phyloP scores from a whole-genome alignment of 148 eudicot species.

The Hydrangea macrophylla region DNA sequence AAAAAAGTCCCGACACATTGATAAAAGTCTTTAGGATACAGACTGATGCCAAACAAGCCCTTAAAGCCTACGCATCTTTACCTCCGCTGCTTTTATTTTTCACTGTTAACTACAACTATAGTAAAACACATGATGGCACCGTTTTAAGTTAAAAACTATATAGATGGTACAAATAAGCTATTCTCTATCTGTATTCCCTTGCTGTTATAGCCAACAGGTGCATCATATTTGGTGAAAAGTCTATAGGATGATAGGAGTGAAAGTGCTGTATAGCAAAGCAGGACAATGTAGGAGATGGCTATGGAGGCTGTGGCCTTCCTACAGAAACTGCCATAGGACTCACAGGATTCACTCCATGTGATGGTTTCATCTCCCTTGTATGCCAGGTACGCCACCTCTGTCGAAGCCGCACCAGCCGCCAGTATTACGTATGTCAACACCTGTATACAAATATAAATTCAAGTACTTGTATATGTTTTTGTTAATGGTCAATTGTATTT shows the following conservation, averaged over 20 bases:
- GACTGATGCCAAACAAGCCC: not conserved
- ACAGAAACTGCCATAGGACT: constrained; percentile 58
- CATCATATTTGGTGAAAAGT: constrained; percentile 81
- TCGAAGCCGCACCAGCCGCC: constrained; percentile 78
- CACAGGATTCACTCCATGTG: constrained; percentile 85
- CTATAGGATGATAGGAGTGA: constrained; percentile 86
- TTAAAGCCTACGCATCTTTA: too few relatives aligned
- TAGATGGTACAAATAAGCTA: too few relatives aligned
- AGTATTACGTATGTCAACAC: constrained; percentile 65
- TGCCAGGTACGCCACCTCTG: constrained; percentile 72
- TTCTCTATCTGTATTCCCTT: constrained; percentile 48
- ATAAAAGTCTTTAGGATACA: too few relatives aligned
- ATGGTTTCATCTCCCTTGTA: constrained; percentile 72
- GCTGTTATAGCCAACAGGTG: constrained; percentile 35
- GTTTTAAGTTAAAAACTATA: too few relatives aligned
- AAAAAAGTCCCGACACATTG: too few relatives aligned
- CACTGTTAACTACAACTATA: not conserved
- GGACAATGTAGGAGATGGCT: constrained; percentile 50
- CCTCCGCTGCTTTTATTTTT: not conserved
- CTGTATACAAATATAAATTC: constrained; percentile 28
- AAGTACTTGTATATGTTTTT: too few relatives aligned
- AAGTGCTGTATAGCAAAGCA: constrained; percentile 65
- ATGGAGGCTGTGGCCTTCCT: constrained; percentile 55
- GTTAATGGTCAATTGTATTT: too few relatives aligned
- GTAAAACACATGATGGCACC: constrained; percentile 5